Evolutionary conservation across 2,329 filamentous ascomycete species (phyloP).

Genomic region (Ceratocystis papillata): DNA sequence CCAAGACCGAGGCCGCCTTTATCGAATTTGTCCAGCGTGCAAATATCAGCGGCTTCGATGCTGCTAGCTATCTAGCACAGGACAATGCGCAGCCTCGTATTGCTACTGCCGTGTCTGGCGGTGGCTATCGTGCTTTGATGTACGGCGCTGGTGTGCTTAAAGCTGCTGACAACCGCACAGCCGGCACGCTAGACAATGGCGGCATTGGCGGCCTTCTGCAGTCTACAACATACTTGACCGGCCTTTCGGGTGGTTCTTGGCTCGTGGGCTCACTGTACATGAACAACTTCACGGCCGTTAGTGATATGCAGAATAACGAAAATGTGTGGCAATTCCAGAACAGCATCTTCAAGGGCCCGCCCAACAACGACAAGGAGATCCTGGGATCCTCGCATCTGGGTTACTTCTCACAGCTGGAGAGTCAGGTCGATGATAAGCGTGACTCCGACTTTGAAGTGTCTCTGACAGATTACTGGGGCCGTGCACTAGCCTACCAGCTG

Average conservation of each 20-base stretch:
- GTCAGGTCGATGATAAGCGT: slow-evolving; percentile 33
- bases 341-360: slow-evolving; percentile 34
- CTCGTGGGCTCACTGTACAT: slow-evolving; percentile 68
- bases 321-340: slow-evolving; percentile 36
- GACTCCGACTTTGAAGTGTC: slow-evolving; percentile 44
- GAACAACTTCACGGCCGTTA: slow-evolving; percentile 72
- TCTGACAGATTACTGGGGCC: slow-evolving; percentile 82
- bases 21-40: slow-evolving; percentile 58
- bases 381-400: slow-evolving; percentile 16
- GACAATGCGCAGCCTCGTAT: slow-evolving; percentile 43
- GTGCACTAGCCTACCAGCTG: slow-evolving; percentile 76
- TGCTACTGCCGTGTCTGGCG: slow-evolving; percentile 67
- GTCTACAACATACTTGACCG: slow-evolving; percentile 67
- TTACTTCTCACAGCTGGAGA: slow-evolving; percentile 34
- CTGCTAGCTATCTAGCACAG: slow-evolving; percentile 55
- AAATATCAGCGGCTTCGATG: slow-evolving; percentile 69
- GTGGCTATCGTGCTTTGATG: slow-evolving; percentile 77
- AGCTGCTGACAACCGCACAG: slow-evolving; percentile 66
- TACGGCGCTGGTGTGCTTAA: slow-evolving; percentile 70
- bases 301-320: slow-evolving; percentile 33
- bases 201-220: slow-evolving; percentile 75
- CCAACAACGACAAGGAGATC: slow-evolving; percentile 29
- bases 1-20: slow-evolving; percentile 66
- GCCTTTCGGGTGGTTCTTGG: slow-evolving; percentile 76
- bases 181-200: slow-evolving; percentile 39